Evolutionary conservation across 2,329 filamentous ascomycete species (phyloP).

Genomic region (Anisogramma anomala): DNA sequence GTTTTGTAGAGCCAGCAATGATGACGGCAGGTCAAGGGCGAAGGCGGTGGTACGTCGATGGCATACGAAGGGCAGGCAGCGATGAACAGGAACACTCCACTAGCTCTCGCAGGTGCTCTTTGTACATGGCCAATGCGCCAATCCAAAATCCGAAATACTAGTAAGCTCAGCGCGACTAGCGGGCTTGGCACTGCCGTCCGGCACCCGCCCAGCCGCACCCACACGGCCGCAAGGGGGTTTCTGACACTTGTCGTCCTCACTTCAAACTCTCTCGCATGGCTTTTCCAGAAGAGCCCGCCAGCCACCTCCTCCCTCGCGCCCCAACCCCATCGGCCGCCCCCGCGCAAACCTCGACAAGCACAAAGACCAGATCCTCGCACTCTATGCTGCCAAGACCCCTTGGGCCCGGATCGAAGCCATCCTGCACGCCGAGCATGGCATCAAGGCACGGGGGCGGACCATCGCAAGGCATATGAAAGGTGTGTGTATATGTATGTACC

Average conservation of each 20-base stretch:
- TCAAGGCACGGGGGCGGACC: neutral
- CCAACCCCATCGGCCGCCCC: neutral
- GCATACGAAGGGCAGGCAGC: no score
- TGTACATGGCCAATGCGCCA: conserved; percentile 5
- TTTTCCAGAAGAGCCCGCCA: no score
- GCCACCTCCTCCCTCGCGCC: no score
- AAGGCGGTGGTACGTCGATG: no score
- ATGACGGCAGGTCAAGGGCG: no score
- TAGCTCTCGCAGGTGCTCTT: no score
- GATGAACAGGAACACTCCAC: no score
- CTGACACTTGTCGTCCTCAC: conserved; percentile 1
- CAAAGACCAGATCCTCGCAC: conserved; percentile 6
- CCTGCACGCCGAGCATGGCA: conserved; percentile 3
- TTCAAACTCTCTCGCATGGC: neutral
- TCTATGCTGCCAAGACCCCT: conserved; percentile 5
- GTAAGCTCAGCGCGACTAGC: neutral
- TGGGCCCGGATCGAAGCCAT: conserved; percentile 5
- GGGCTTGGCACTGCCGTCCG: neutral
- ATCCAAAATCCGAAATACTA: no score
- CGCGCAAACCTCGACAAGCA: conserved; percentile 3
- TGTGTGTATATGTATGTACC: no score
- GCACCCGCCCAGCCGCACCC: no score
- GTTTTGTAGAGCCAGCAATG: no score
- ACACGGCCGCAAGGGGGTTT: neutral
- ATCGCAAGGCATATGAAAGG: neutral